Conservation (phyloP, 352 stramenopile species). For the Peronospora destructor region DNA sequence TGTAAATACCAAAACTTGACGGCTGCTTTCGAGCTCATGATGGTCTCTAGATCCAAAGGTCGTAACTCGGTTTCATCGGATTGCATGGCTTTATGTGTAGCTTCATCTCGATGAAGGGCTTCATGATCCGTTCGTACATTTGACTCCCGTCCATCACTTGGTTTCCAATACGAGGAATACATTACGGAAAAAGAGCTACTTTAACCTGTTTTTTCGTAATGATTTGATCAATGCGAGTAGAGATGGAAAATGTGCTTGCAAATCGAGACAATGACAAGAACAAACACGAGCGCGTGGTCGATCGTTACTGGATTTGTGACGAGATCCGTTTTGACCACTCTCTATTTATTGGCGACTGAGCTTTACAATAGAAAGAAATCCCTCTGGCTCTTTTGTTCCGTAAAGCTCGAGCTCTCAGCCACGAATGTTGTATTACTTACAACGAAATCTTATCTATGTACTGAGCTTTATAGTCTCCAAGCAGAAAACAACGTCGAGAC, state of each 20-base stretch:
- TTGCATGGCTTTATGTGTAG: constrained; percentile 71
- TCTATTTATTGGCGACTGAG: background rate
- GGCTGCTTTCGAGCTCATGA: constrained; percentile 81
- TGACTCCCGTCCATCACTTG: constrained; percentile 63
- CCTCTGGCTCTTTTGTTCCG: too few relatives aligned
- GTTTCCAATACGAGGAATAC: constrained; percentile 86
- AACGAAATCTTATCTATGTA: too few relatives aligned
- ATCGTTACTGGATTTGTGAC: too few relatives aligned
- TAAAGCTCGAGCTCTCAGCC: too few relatives aligned
- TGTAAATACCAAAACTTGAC: constrained; percentile 89
- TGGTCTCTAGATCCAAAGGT: constrained; percentile 78
- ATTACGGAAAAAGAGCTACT: constrained; percentile 27
- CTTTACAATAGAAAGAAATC: background rate
- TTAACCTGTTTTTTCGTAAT: background rate
- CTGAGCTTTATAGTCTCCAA: too few relatives aligned
- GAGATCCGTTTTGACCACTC: too few relatives aligned
- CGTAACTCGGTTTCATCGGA: constrained; percentile 74
- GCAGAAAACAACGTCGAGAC: too few relatives aligned
- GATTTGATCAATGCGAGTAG: constrained; percentile 25
- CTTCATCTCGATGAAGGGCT: constrained; percentile 70
- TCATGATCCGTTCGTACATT: constrained; percentile 77
- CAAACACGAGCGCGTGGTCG: too few relatives aligned
- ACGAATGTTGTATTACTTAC: too few relatives aligned
- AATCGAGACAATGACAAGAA: too few relatives aligned
- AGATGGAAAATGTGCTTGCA: constrained; percentile 22